Base-by-base conservation (phyloP, 2,329 filamentous ascomycete species). In the Cytospora mali region DNA sequence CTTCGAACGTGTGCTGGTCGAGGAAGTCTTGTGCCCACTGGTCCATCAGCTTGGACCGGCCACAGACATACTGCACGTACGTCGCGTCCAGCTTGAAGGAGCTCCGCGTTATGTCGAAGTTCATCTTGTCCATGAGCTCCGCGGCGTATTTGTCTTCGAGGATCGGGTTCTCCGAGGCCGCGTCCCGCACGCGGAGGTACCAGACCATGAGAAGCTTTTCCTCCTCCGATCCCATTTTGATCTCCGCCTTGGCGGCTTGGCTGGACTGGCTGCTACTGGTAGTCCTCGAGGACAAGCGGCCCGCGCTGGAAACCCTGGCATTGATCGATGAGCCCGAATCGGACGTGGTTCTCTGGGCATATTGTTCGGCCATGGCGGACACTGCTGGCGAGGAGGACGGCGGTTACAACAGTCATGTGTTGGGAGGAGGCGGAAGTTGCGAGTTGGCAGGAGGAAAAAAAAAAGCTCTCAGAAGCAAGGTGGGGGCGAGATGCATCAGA, bases 11-110 rank as follows among this genome's bases (percentile, higher is more conserved):
- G 11, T 70, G 66, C 14, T 55, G 50, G 29, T 67, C 62, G 1
- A 71, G 51, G 58, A 70, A 71, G 7, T 50, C 52, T 46, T 66
- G 59, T 31, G 68, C 68, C 69, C 69, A 69, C 6, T 64, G 58
- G 52, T 71, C 69, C 29, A 70, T 61, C 27, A 62, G 61, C 10
- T 64, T 65, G 10, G 67, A 59, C 23, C 68, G 65, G 42, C 64
- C 61, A 14, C 60, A 54, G 35, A 67, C 64, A 51, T 66, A 69
- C 25, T 61, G 51, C 21, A 68, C 28, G n/a, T 66, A 70, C 27
- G 66, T 60, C 7, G 33, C n/a, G 53, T 68, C 65, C 28, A 63
- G 46, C 29, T 65, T 62, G 58, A 66, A 65, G 16, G 63, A 53
- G 53, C 66, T 66, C 23, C 64, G 65, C 11, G 66, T 54, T 21